Base-by-base conservation (phyloP, 257 asterid species). In the Henckelia pumila region DNA sequence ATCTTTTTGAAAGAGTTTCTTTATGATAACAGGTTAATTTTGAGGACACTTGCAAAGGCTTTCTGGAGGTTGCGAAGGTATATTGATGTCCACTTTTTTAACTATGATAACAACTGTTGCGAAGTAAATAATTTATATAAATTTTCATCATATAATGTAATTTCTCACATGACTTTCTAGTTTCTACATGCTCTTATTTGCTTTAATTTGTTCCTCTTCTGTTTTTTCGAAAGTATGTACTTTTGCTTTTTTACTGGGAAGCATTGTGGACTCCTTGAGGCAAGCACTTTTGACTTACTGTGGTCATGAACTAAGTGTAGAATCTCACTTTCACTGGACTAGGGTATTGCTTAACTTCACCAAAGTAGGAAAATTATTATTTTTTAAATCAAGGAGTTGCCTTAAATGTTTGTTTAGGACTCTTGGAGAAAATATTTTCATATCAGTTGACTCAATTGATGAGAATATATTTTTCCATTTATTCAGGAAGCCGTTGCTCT, bases 31-130 rank as follows among this genome's bases (percentile, higher is more conserved):
- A 94, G 99, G 93, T 88, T 76, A 91, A 84, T 82, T 94, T 94
- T 80, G 99, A 94, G 82, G 99, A 94, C 73, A 88, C 96, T 16
- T 91, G 99, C 87, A 94, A 94, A 82, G 97, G 99, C 63, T 94
- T 94, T 80, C 87, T 91, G 73, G 92, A 87, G 82, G 90, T 94
- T 74, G 96, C 97, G 57, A 94, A 94, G 94, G 99, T 94, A 82
- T 68, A 66, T 50, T 29, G 35, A 29, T 68, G 29, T 25, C 73
- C 67, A n/a, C 61, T 64, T 50, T 66, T 19, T 28, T 57, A 32
- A 47, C 57, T 59, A 71, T 28, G 47, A 53, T 59, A n/a, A n/a
- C n/a, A n/a, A n/a, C n/a, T n/a, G n/a, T n/a, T n/a, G n/a, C n/a
- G n/a, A n/a, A n/a, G n/a, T n/a, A n/a, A n/a, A n/a, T n/a, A n/a